These are phyloP conservation scores for Entonaema liquescens DNA, from an alignment of 495 filamentous ascomycete genomes.

Conservation along the genomic window DNA sequence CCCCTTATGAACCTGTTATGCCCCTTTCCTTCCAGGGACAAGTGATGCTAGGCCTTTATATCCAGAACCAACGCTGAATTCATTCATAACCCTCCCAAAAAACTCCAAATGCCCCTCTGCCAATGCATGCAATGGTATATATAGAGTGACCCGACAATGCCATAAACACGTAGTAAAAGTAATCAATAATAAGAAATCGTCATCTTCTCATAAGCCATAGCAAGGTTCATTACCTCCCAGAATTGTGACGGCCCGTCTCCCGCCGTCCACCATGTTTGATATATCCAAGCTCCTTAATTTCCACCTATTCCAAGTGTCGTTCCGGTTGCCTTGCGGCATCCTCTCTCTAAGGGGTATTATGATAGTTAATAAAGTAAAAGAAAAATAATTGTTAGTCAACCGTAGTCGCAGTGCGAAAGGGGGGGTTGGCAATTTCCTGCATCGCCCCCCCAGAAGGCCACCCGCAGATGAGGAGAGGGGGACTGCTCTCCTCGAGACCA, in stretches of 20 bases:
- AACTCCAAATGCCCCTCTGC: constrained; percentile 38
- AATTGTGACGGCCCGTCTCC: constrained; percentile 25
- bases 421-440: constrained; percentile 43
- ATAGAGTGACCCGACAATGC: constrained; percentile 39
- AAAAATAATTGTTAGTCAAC: constrained; percentile 30
- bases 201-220: constrained; percentile 45
- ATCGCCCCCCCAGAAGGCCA: constrained; percentile 40
- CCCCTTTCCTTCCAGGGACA: constrained; percentile 22
- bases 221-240: constrained; percentile 45
- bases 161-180: constrained; percentile 33
- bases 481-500: constrained; percentile 47
- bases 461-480: constrained; percentile 45
- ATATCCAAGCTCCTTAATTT: constrained; percentile 32
- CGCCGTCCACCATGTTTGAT: constrained; percentile 32
- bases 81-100: constrained; percentile 23
- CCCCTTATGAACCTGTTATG: constrained; percentile 35
- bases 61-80: constrained; percentile 37
- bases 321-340: constrained; percentile 49
- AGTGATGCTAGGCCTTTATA: constrained; percentile 35
- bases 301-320: constrained; percentile 47
- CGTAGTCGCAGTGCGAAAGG: constrained; percentile 36
- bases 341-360: constrained; percentile 45
- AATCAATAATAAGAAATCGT: constrained; percentile 39
- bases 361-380: constrained; percentile 18
- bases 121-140: constrained; percentile 49